phyloP scores from a whole-genome alignment of 2,329 filamentous ascomycete genomes.

The Pezicula radicicola region DNA sequence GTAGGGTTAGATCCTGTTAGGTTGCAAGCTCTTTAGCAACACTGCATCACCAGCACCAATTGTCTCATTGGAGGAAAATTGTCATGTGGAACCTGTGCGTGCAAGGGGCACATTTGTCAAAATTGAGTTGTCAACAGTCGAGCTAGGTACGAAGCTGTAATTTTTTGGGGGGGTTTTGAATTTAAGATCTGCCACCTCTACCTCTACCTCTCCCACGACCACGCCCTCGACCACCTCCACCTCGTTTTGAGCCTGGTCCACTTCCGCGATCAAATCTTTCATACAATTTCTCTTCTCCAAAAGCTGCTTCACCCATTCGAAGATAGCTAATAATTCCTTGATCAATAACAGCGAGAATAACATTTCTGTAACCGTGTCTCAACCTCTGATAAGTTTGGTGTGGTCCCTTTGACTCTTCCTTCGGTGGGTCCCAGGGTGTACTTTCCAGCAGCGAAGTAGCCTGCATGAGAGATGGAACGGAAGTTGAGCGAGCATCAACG shows the following conservation, averaged over 20 bases:
- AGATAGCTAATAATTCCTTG: slow-evolving; percentile 87
- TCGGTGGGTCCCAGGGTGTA: slow-evolving; percentile 65
- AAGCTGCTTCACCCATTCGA: slow-evolving; percentile 74
- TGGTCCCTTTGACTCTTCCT: slow-evolving; percentile 33
- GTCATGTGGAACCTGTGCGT: too few species aligned
- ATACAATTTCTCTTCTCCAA: slow-evolving; percentile 71
- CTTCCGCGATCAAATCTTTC: slow-evolving; percentile 49
- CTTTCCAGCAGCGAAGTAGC: slow-evolving; percentile 69
- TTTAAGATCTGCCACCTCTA: slow-evolving; percentile 12
- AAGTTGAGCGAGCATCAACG: slow-evolving; percentile 69
- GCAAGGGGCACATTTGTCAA: too few species aligned
- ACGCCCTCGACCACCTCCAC: slow-evolving; percentile 35
- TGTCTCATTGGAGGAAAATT: too few species aligned
- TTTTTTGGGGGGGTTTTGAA: too few species aligned
- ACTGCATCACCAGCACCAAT: too few species aligned
- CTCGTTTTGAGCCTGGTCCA: slow-evolving; percentile 34
- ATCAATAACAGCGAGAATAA: slow-evolving; percentile 85
- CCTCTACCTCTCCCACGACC: slow-evolving; percentile 21
- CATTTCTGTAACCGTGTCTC: slow-evolving; percentile 80
- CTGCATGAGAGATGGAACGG: slow-evolving; percentile 71
- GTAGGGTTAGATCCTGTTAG: too few species aligned
- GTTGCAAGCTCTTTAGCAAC: too few species aligned
- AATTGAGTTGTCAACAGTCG: too few species aligned
- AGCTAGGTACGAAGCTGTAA: too few species aligned
- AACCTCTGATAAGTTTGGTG: slow-evolving; percentile 70